Conservation (phyloP, 495 filamentous ascomycete genomes). For the Thermochaetoides thermophila region DNA sequence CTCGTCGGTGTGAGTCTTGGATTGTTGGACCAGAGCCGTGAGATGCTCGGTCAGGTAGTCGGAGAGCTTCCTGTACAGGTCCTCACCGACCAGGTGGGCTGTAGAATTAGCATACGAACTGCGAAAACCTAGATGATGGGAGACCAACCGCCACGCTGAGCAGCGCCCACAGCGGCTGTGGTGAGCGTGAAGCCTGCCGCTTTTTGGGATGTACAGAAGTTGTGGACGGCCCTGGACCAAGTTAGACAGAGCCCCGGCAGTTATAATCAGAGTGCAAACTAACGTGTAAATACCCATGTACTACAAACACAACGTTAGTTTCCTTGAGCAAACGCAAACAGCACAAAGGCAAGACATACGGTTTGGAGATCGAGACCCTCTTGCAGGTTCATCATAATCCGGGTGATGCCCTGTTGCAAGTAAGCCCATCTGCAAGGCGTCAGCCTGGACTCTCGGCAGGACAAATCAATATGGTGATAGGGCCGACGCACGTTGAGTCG, state of each 20-base stretch:
- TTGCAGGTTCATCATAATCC: constrained; percentile 83
- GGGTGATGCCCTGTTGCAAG: constrained; percentile 71
- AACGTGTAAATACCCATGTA: constrained; percentile 98
- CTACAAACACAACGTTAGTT: too few relatives aligned
- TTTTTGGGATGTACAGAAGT: constrained; percentile 98
- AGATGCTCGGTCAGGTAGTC: constrained; percentile 72
- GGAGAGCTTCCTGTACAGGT: constrained; percentile 83
- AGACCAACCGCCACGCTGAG: constrained; percentile 62
- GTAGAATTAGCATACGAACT: constrained; percentile 2
- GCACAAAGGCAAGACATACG: constrained; percentile 33
- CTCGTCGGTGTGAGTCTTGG: constrained; percentile 71
- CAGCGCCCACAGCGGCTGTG: constrained; percentile 27
- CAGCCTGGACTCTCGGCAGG: too few relatives aligned
- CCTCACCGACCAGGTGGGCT: constrained; percentile 92
- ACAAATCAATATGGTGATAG: too few relatives aligned
- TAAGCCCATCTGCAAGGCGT: constrained; percentile 59
- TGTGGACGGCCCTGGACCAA: constrained; percentile 67
- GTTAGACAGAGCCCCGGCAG: constrained; percentile 10
- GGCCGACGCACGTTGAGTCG: too few relatives aligned
- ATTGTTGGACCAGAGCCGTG: constrained; percentile 44
- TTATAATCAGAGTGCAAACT: constrained; percentile 14
- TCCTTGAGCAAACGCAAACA: too few relatives aligned
- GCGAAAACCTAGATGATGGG: too few relatives aligned
- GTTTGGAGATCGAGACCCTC: constrained; percentile 85
- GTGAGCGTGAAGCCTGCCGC: constrained; percentile 38